Evolutionary conservation across 148 eudicot species (phyloP).

Genomic region (Polygonum aviculare): DNA sequence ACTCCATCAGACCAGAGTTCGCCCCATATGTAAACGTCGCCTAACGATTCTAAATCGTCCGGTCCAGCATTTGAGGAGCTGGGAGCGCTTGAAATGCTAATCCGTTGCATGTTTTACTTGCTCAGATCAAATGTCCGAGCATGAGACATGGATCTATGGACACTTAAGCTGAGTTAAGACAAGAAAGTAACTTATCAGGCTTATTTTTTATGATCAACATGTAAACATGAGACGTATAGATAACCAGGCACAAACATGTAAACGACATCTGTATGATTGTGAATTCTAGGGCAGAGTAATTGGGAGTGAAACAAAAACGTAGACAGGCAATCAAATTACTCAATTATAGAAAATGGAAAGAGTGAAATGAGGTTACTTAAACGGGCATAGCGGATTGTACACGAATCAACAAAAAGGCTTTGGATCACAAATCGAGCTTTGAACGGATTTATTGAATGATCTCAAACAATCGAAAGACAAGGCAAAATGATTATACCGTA

Average conservation of each 20-base stretch:
- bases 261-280: not conserved
- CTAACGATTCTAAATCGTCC: conserved; percentile 83
- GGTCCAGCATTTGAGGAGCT: conserved; percentile 94
- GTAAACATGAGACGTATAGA: not conserved
- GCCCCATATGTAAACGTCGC: conserved; percentile 97
- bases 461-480: not conserved
- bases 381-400: not conserved
- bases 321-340: not conserved
- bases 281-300: not conserved
- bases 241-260: not conserved
- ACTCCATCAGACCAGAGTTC: conserved; percentile 63
- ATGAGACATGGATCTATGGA: conserved; percentile 37
- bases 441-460: not conserved
- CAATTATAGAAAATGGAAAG: not conserved
- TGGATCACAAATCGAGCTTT: not conserved
- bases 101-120: conserved; percentile 80
- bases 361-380: not conserved
- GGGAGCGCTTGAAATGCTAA: conserved; percentile 90
- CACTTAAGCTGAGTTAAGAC: conserved; percentile 13
- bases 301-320: not conserved
- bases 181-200: not conserved
- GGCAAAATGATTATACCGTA: not conserved
- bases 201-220: not conserved
- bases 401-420: not conserved
- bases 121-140: conserved; percentile 54